Conservation (phyloP, 805 yeast species). For the Starmerella asiatica region DNA sequence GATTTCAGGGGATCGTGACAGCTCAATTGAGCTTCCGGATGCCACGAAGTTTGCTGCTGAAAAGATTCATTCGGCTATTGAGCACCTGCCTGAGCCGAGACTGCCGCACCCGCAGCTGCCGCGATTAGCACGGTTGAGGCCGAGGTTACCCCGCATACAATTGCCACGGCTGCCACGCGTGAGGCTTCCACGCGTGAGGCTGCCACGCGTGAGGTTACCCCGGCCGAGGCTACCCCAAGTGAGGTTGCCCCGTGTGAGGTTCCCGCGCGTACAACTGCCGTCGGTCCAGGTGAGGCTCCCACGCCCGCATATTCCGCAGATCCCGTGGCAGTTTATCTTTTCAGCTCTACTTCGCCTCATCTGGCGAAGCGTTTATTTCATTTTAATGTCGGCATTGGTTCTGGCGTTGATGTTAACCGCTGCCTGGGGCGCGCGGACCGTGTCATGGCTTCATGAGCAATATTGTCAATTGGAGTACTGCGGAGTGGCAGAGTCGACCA, state of each 20-base stretch:
- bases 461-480: slow-evolving; percentile 16
- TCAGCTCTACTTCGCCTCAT: not conserved
- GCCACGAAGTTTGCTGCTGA: slow-evolving; percentile 6
- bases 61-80: slow-evolving; percentile 3
- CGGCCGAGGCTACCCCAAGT: slow-evolving; percentile 1
- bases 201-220: not conserved
- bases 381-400: not conserved
- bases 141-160: not conserved
- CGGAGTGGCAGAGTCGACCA: slow-evolving; percentile 6
- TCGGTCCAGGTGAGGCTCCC: too few species aligned
- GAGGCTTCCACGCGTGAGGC: too few species aligned
- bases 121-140: not conserved
- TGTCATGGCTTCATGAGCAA: slow-evolving; percentile 14
- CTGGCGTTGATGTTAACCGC: not conserved
- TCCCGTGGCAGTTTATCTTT: not conserved
- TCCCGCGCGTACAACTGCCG: too few species aligned
- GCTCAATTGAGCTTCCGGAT: slow-evolving; percentile 1
- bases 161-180: slow-evolving; percentile 1
- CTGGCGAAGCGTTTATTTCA: not conserved
- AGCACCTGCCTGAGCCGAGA: not conserved
- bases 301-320: not conserved
- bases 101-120: not conserved
- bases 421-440: not conserved
- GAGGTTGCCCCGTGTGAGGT: not conserved
- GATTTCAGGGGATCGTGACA: not conserved